Base-by-base conservation (phyloP, 176 grass and related monocot genomes). In the Oropetium thomaeum region DNA sequence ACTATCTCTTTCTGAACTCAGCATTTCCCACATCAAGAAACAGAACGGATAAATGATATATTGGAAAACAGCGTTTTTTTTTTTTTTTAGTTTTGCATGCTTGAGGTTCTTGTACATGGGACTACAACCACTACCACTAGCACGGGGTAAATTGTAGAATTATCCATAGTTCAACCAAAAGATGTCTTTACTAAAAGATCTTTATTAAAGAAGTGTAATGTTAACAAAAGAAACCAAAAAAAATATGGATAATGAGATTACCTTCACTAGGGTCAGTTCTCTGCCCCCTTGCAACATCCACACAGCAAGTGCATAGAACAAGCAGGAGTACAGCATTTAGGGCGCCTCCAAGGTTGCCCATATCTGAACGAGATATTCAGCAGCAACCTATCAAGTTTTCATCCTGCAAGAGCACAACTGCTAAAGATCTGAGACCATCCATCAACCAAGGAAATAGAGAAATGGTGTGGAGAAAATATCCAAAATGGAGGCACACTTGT, bases 231-330 rank as follows among this genome's bases (percentile, higher is more conserved):
- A 49, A 67, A 26, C 2, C 8, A 64, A 53, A 41, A 64, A 53
- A 41, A 29, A 47, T 15, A 52, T 43, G 51, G 55, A 19, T 14
- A 79, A 39, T 10, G 62, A 81, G 34, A 54, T 87, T 89, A 95
- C 96, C 91, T 86, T 99, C 96, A 66, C 29, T 44, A 79, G 96
- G 91, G 54, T 99, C 87, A 58, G 84, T 95, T 51, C 3, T 77
- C 31, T 84, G 28, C 11, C 86, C 96, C 75, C 54, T 81, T 40
- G 53, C 30, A 33, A 88, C 68, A 69, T 47, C 70, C 68, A 76
- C 34, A 69, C 31, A 74, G 43, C 65, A 70, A 55, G 78, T n/a
- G 84, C 59, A 92, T 62, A 87, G 27, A 73, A 82, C n/a, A 75
- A 79, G 33, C 27, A 95, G 71, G 79, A 85, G 34, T 31, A 38